A percentile compares a stretch with the other conserved stretches of the same genome.
Evolutionary conservation across 257 asterid species (phyloP).

Genomic region (Fraxinus quadrangulata): DNA sequence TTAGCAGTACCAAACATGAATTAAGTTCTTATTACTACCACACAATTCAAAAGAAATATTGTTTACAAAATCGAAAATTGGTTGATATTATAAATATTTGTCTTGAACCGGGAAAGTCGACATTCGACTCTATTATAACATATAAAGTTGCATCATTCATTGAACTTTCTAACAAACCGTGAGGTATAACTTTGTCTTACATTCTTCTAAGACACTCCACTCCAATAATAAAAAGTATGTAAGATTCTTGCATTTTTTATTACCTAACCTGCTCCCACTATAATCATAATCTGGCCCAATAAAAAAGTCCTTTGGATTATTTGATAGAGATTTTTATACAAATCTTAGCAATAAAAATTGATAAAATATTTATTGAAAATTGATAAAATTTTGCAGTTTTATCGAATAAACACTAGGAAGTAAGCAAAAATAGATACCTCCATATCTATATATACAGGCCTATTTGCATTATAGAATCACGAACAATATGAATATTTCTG

Average conservation of each 20-base stretch:
- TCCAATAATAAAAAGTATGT: neutral
- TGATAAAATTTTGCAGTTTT: too few species aligned
- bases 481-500: conserved; percentile 24
- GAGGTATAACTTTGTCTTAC: conserved; percentile 25
- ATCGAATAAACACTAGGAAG: conserved; percentile 5
- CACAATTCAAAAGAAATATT: neutral
- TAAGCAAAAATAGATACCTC: conserved; percentile 22
- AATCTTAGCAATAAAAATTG: too few species aligned
- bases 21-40: neutral
- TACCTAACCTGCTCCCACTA: conserved; percentile 45
- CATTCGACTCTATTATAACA: conserved; percentile 15
- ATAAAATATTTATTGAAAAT: too few species aligned
- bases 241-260: conserved; percentile 32
- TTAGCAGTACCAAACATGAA: too few species aligned
- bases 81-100: neutral
- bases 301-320: neutral
- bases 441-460: conserved; percentile 12
- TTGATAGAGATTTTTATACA: too few species aligned
- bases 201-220: conserved; percentile 9
- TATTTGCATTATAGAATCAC: neutral
- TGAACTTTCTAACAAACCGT: conserved; percentile 24
- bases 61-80: neutral
- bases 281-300: conserved; percentile 20
- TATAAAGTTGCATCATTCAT: conserved; percentile 19
- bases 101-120: conserved; percentile 11